Conservation (phyloP, 2,329 filamentous ascomycete genomes). For the Cladosporium sp. region DNA sequence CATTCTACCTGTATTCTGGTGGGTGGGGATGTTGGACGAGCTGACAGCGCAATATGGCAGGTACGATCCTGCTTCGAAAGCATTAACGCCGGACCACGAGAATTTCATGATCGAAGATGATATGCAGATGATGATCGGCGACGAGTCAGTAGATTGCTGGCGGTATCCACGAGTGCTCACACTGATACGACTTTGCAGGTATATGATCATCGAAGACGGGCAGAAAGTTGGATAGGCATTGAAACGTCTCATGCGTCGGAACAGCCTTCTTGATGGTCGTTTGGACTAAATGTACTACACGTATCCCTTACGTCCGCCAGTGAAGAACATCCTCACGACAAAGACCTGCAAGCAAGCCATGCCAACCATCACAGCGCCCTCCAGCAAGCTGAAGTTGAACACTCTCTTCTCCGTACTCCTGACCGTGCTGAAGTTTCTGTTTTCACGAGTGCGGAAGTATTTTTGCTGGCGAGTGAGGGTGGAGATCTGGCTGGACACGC, state of each 20-base stretch:
- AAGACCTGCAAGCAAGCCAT: slow-evolving; percentile 98
- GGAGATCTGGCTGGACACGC: slow-evolving; percentile 87
- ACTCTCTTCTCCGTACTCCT: slow-evolving; percentile 93
- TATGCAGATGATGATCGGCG: slow-evolving; percentile 49
- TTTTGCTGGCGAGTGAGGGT: slow-evolving; percentile 97
- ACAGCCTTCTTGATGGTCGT: background rate
- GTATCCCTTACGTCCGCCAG: slow-evolving; percentile 70
- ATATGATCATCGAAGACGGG: slow-evolving; percentile 33
- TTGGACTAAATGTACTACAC: slow-evolving; percentile 10
- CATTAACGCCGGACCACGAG: slow-evolving; percentile 37
- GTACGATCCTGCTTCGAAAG: slow-evolving; percentile 48
- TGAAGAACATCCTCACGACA: slow-evolving; percentile 98
- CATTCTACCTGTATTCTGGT: background rate
- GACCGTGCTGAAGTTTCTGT: slow-evolving; percentile 98
- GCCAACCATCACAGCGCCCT: slow-evolving; percentile 84
- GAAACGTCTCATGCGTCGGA: background rate
- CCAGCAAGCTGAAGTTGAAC: slow-evolving; percentile 95
- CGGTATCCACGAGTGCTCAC: background rate
- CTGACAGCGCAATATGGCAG: background rate
- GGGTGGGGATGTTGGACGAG: background rate
- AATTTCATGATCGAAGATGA: slow-evolving; percentile 40
- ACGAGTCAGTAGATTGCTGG: slow-evolving; percentile 34
- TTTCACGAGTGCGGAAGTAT: slow-evolving; percentile 98
- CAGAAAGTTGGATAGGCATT: slow-evolving; percentile 46
- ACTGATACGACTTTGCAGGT: slow-evolving; percentile 12